Conservation (phyloP, 2,329 filamentous ascomycete species). For the Arthroderma sp. region DNA sequence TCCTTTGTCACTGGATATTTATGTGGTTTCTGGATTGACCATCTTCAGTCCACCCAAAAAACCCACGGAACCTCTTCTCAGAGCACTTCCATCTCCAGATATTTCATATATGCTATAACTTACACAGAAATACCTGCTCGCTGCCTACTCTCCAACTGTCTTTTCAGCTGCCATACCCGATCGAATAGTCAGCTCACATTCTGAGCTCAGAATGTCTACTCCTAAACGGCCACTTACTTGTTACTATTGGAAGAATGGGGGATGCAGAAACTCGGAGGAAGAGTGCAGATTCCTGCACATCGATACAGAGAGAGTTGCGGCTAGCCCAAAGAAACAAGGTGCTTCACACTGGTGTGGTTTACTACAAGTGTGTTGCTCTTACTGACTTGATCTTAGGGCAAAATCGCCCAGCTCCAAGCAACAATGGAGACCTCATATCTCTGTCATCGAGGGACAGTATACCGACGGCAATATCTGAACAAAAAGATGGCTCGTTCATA, state of each 20-base stretch:
- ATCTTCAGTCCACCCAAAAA: too few species aligned
- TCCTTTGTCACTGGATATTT: too few species aligned
- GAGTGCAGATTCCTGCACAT: conserved; percentile 20
- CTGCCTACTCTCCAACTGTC: too few species aligned
- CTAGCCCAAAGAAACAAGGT: conserved; percentile 9
- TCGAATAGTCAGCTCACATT: background rate
- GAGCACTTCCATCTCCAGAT: too few species aligned
- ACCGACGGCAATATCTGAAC: background rate
- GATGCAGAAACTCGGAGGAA: conserved; percentile 15
- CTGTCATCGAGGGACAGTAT: background rate
- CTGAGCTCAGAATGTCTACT: background rate
- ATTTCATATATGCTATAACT: too few species aligned
- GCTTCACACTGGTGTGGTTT: background rate
- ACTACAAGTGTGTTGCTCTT: background rate
- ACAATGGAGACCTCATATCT: background rate
- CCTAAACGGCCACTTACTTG: conserved; percentile 19
- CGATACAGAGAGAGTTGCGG: conserved; percentile 15
- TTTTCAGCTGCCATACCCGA: too few species aligned
- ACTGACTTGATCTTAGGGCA: background rate
- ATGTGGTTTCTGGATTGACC: too few species aligned
- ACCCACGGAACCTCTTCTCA: too few species aligned
- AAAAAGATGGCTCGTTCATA: background rate
- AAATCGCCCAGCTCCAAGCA: background rate
- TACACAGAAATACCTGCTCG: too few species aligned
- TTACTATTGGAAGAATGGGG: conserved; percentile 18